Evolutionary conservation across 495 filamentous ascomycete species (phyloP).

Genomic region (Trypethelium eluteriae): DNA sequence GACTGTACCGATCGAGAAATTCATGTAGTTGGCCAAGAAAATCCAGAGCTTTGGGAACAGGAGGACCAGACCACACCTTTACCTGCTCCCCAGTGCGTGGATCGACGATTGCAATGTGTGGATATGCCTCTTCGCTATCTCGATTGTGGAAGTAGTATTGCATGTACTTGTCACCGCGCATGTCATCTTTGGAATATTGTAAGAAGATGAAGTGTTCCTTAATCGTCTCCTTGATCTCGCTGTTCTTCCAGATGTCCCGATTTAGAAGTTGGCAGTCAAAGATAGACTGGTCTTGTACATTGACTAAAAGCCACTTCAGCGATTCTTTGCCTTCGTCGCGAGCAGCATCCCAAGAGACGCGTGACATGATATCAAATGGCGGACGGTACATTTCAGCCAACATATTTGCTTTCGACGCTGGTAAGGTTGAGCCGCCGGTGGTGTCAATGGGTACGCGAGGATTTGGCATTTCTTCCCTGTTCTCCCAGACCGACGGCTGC

Average conservation of each 20-base stretch:
- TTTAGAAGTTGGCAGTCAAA: slow-evolving; percentile 93
- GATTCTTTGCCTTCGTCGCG: slow-evolving; percentile 74
- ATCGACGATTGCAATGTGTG: slow-evolving; percentile 91
- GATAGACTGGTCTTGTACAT: slow-evolving; percentile 83
- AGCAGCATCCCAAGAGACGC: slow-evolving; percentile 67
- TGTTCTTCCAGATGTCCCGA: slow-evolving; percentile 89
- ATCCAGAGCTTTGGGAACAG: slow-evolving; percentile 65
- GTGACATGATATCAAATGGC: slow-evolving; percentile 76
- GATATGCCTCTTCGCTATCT: slow-evolving; percentile 71
- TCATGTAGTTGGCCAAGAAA: slow-evolving; percentile 89
- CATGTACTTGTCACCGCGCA: slow-evolving; percentile 65
- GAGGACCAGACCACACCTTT: slow-evolving; percentile 84
- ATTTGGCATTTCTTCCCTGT: slow-evolving; percentile 25
- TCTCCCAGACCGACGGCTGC: slow-evolving; percentile 67
- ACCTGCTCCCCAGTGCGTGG: slow-evolving; percentile 95
- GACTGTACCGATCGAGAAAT: slow-evolving; percentile 90
- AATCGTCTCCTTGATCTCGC: slow-evolving; percentile 66
- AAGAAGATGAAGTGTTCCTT: slow-evolving; percentile 91
- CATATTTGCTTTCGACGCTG: slow-evolving; percentile 59
- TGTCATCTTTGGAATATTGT: slow-evolving; percentile 79
- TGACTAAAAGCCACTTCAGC: slow-evolving; percentile 90
- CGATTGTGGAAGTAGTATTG: slow-evolving; percentile 74
- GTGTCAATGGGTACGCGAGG: slow-evolving; percentile 22
- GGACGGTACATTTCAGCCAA: slow-evolving; percentile 88
- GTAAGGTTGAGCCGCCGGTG: slow-evolving; percentile 66